A percentile compares a stretch with the other conserved stretches of the same genome.
These are phyloP conservation scores for Hypsizygus marmoreus DNA, from an alignment of 768 basidiomycete species.

Conservation along the genomic window DNA sequence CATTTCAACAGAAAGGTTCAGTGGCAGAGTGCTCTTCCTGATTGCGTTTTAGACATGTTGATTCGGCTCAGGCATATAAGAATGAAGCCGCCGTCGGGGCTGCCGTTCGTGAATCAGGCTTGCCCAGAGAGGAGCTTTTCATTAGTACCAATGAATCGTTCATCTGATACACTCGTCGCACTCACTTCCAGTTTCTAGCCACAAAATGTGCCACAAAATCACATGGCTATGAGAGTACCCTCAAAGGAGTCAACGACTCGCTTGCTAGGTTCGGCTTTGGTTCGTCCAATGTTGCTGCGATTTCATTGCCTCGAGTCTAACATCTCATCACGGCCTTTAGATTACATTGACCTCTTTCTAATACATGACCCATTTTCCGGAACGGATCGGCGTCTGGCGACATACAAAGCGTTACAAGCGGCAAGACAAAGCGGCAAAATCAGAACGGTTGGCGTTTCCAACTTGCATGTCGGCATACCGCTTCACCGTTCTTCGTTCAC, in stretches of 20 bases:
- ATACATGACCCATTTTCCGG: constrained; percentile 77
- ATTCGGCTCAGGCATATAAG: constrained; percentile 69
- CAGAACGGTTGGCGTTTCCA: constrained; percentile 77
- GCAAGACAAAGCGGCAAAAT: constrained; percentile 67
- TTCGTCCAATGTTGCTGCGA: constrained; percentile 29
- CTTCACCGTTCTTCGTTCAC: neutral
- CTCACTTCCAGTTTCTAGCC: constrained; percentile 38
- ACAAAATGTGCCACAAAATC: constrained; percentile 61
- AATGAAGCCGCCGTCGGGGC: constrained; percentile 66
- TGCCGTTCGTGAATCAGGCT: constrained; percentile 56
- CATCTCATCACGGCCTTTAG: constrained; percentile 19
- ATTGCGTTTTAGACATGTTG: constrained; percentile 55
- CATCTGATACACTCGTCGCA: neutral
- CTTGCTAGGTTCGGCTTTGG: constrained; percentile 61
- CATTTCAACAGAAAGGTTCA: neutral
- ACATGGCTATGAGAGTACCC: constrained; percentile 65
- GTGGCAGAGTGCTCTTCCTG: neutral
- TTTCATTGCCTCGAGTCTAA: neutral
- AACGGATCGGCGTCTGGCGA: constrained; percentile 61
- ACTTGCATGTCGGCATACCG: constrained; percentile 56
- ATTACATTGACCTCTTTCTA: constrained; percentile 66
- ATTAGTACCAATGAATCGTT: constrained; percentile 48
- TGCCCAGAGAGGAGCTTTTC: constrained; percentile 64
- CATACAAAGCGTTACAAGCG: constrained; percentile 70
- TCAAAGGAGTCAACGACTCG: constrained; percentile 61